phyloP scores from a whole-genome alignment of 2,329 filamentous ascomycete species.

The Fusarium camptoceras region DNA sequence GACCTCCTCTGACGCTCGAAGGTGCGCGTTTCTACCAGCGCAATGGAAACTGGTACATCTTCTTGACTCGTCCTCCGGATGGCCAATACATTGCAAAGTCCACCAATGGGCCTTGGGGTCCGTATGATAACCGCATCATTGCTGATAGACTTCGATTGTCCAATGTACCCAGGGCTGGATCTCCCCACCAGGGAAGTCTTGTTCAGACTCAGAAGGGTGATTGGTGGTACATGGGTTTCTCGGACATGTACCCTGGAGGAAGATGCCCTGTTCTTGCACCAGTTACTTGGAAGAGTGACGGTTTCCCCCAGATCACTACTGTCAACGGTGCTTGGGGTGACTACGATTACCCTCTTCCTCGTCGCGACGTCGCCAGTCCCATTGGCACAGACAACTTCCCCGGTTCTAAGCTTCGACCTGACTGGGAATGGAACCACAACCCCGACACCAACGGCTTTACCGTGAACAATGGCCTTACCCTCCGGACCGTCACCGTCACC shows the following conservation, averaged over 20 bases:
- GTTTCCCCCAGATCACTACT: neutral
- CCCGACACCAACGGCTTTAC: conserved; percentile 7
- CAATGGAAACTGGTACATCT: conserved; percentile 66
- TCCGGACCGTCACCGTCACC: conserved; percentile 11
- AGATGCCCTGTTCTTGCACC: conserved; percentile 68
- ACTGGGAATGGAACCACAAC: conserved; percentile 27
- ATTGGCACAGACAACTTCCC: conserved; percentile 7
- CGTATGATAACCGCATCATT: conserved; percentile 61
- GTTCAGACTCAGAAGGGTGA: conserved; percentile 63
- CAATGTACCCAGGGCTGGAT: conserved; percentile 57
- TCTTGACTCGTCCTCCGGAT: conserved; percentile 58
- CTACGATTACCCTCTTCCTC: conserved; percentile 11
- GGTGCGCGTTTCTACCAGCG: conserved; percentile 67
- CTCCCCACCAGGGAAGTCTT: conserved; percentile 66
- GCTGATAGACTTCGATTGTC: conserved; percentile 50
- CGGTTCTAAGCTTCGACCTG: neutral
- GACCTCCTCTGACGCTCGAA: conserved; percentile 53
- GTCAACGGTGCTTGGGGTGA: conserved; percentile 13
- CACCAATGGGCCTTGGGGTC: conserved; percentile 57
- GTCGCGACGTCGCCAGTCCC: neutral
- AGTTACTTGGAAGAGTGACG: conserved; percentile 47
- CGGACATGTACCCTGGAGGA: conserved; percentile 65
- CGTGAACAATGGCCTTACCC: conserved; percentile 11
- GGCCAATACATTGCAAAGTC: conserved; percentile 62
- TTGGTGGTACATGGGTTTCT: conserved; percentile 70